These are phyloP conservation scores for Actinomucor elegans DNA, from an alignment of 371 early-diverging fungal species.

Conservation along the genomic window DNA sequence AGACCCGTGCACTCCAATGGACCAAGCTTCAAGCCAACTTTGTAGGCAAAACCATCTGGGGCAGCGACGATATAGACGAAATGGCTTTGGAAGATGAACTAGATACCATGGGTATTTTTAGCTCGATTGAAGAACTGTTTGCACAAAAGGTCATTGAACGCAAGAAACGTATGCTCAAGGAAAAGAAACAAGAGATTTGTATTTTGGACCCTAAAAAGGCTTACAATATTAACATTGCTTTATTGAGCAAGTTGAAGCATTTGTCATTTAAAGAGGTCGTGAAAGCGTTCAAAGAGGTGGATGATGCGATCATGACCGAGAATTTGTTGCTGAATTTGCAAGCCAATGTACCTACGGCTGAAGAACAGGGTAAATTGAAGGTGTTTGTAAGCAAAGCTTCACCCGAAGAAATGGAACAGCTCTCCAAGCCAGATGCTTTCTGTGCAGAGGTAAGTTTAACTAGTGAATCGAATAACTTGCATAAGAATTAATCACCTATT, in stretches of 20 bases:
- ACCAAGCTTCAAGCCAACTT: slow-evolving; percentile 73
- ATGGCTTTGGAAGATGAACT: slow-evolving; percentile 54
- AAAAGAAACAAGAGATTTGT: slow-evolving; percentile 53
- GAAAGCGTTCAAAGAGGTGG: slow-evolving; percentile 58
- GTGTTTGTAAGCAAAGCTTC: slow-evolving; percentile 68
- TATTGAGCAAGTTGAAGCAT: slow-evolving; percentile 70
- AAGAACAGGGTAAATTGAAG: slow-evolving; percentile 73
- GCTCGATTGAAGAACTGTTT: slow-evolving; percentile 72
- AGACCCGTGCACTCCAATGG: slow-evolving; percentile 86
- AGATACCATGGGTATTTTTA: slow-evolving; percentile 61
- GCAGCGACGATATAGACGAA: slow-evolving; percentile 47
- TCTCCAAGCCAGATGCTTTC: slow-evolving; percentile 84
- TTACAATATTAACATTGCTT: slow-evolving; percentile 74
- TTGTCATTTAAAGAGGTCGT: slow-evolving; percentile 60
- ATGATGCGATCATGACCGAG: slow-evolving; percentile 67
- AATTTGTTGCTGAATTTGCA: slow-evolving; percentile 67
- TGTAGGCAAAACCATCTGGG: slow-evolving; percentile 64
- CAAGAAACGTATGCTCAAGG: slow-evolving; percentile 30
- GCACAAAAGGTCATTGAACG: slow-evolving; percentile 64
- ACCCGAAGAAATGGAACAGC: slow-evolving; percentile 59
- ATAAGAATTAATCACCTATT: no score
- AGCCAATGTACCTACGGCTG: slow-evolving; percentile 67
- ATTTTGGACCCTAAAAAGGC: slow-evolving; percentile 77
- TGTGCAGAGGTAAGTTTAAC: slow-evolving; percentile 71
- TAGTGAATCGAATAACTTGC: no score